These are phyloP conservation scores for Polyrhizophydium stewartii DNA, from an alignment of 371 early-diverging fungal species.

Conservation along the genomic window DNA sequence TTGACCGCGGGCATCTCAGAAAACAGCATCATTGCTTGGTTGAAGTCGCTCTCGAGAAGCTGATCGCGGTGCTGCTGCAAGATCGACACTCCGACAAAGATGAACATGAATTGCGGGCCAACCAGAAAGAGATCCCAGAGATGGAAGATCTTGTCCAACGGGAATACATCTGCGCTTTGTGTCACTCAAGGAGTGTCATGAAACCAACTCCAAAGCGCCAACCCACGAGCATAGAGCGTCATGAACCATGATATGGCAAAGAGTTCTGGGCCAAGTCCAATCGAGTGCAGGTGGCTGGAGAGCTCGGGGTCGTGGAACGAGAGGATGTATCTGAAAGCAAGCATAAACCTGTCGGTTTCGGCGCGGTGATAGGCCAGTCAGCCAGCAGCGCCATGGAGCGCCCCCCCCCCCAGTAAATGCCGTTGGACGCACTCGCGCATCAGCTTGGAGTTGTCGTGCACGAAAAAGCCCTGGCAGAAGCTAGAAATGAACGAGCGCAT, in stretches of 20 bases:
- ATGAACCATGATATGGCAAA: conserved; percentile 80
- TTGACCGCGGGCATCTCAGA: conserved; percentile 21
- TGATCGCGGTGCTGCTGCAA: conserved; percentile 54
- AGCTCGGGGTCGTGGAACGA: conserved; percentile 74
- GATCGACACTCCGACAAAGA: conserved; percentile 70
- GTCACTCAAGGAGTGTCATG: no score
- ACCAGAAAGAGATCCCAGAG: conserved; percentile 71
- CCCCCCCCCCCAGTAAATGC: not conserved
- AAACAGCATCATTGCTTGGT: conserved; percentile 23
- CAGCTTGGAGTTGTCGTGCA: conserved; percentile 63
- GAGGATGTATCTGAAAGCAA: conserved; percentile 59
- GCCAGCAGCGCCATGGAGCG: not conserved
- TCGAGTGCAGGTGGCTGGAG: conserved; percentile 56
- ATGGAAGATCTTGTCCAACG: conserved; percentile 71
- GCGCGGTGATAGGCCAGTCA: not conserved
- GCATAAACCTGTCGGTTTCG: conserved; percentile 33
- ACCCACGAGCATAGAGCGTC: conserved; percentile 75
- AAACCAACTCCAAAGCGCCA: no score
- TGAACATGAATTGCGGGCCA: conserved; percentile 59
- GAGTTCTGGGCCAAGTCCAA: conserved; percentile 67
- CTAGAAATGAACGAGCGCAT: conserved; percentile 60
- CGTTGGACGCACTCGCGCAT: conserved; percentile 34
- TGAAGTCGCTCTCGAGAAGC: conserved; percentile 22
- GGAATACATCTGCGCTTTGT: conserved; percentile 60
- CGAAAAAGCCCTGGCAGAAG: conserved; percentile 65